A percentile compares a stretch with the other conserved stretches of the same genome.
These are phyloP conservation scores for Alternaria hordeiaustralica DNA, from an alignment of 2,329 filamentous ascomycete genomes.

Conservation along the genomic window DNA sequence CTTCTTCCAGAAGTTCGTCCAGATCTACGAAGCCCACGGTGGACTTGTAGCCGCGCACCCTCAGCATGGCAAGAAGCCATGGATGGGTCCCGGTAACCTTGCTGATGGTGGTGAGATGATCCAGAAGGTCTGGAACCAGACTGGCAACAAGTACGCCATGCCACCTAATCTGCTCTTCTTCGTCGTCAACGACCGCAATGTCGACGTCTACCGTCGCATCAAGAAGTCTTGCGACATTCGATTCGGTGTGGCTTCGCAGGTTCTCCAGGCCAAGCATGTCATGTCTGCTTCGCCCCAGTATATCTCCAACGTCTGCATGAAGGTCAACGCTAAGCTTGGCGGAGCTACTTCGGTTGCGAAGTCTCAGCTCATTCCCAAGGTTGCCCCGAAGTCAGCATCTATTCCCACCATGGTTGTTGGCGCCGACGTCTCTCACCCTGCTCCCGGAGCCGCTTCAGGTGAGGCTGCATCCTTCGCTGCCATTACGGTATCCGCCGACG, in stretches of 20 bases:
- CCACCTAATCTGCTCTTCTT: constrained; percentile 81
- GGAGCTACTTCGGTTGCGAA: constrained; percentile 71
- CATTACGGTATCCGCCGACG: constrained; percentile 81
- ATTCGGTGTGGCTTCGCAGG: constrained; percentile 82
- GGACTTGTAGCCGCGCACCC: constrained; percentile 56
- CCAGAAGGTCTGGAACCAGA: constrained; percentile 61
- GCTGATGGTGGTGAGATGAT: constrained; percentile 58
- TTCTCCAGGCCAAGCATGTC: constrained; percentile 75
- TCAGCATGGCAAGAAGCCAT: constrained; percentile 38
- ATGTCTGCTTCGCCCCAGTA: constrained; percentile 77
- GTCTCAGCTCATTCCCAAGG: constrained; percentile 43
- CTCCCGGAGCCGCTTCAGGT: constrained; percentile 60
- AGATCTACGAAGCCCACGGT: constrained; percentile 67
- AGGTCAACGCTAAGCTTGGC: constrained; percentile 94
- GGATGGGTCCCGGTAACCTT: constrained; percentile 40
- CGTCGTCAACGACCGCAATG: constrained; percentile 74
- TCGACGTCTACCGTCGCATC: constrained; percentile 77
- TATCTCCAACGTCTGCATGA: constrained; percentile 93
- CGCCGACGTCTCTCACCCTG: constrained; percentile 85
- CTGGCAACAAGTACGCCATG: constrained; percentile 60
- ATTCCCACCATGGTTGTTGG: constrained; percentile 80
- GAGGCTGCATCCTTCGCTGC: constrained; percentile 77
- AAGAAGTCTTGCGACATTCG: constrained; percentile 91
- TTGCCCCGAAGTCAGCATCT: constrained; percentile 26
- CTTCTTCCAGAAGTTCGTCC: constrained; percentile 67